phyloP scores from a whole-genome alignment of 139 green algal species.

The Ostreobium quekettii region DNA sequence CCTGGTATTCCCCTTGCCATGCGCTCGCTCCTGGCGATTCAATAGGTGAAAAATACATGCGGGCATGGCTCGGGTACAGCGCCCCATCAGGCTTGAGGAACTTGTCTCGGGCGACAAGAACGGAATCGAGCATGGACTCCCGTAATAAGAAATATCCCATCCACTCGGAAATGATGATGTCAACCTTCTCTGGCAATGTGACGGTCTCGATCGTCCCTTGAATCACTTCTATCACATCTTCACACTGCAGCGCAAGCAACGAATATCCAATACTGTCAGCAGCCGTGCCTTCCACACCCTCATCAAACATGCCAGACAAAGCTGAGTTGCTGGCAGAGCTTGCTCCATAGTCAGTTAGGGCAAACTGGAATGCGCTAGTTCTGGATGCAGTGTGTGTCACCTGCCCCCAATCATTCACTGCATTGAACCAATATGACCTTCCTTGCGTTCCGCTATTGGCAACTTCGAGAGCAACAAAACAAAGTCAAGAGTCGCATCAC shows the following conservation, averaged over 20 bases:
- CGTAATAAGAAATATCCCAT: constrained; percentile 39
- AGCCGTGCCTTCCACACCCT: no score
- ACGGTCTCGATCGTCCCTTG: constrained; percentile 90
- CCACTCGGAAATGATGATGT: constrained; percentile 90
- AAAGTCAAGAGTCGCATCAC: no score
- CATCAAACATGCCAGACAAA: no score
- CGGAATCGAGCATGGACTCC: constrained; percentile 93
- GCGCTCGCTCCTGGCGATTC: constrained; percentile 36
- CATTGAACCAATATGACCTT: no score
- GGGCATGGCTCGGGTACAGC: constrained; percentile 87
- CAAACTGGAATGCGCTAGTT: no score
- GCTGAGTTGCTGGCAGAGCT: no score
- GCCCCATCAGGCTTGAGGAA: constrained; percentile 88
- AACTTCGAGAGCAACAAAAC: no score
- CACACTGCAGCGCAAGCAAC: constrained; percentile 51
- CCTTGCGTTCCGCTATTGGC: no score
- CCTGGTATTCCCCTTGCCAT: constrained; percentile 50
- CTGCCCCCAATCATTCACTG: no score
- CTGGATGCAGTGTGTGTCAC: no score
- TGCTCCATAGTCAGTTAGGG: no score
- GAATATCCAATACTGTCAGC: no score
- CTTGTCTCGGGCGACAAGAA: constrained; percentile 57
- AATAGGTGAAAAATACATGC: constrained; percentile 81
- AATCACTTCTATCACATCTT: constrained; percentile 81
- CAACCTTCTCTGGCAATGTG: constrained; percentile 92